A percentile compares a stretch with the other conserved stretches of the same genome.
Evolutionary conservation across 805 yeast genomes (phyloP).

Genomic region (Ogataea sp.): DNA sequence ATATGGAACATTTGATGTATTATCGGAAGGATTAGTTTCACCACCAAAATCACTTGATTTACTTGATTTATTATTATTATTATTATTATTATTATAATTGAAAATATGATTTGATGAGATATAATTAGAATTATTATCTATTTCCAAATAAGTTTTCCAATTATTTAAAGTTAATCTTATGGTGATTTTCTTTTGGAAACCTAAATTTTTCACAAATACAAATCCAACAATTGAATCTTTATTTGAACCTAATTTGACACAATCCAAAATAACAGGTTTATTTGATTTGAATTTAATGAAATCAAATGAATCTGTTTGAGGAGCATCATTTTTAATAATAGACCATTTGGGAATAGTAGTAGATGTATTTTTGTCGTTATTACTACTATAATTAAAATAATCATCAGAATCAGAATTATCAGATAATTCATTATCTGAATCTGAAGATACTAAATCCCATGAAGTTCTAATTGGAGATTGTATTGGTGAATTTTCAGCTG

Average conservation of each 20-base stretch:
- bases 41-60: too few relatives aligned
- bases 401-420: constrained; percentile 5
- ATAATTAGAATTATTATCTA: constrained; percentile 25
- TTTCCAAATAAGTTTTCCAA: constrained; percentile 30
- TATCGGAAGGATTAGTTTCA: too few relatives aligned
- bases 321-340: constrained; percentile 23
- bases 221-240: constrained; percentile 37
- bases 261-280: constrained; percentile 23
- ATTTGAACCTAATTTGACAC: constrained; percentile 28
- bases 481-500: constrained; percentile 45
- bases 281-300: constrained; percentile 23
- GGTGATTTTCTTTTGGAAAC: constrained; percentile 31
- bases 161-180: constrained; percentile 42
- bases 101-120: constrained; percentile 30
- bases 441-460: constrained; percentile 15
- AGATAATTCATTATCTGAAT: too few relatives aligned
- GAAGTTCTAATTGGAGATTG: constrained; percentile 13
- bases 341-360: too few relatives aligned
- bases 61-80: too few relatives aligned
- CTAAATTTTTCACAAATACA: constrained; percentile 29
- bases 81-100: constrained; percentile 26
- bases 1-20: constrained; percentile 10
- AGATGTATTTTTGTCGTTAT: too few relatives aligned
- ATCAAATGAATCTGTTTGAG: constrained; percentile 17
- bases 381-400: constrained; percentile 16